Conservation (phyloP, 2,329 filamentous ascomycete genomes). For the Chaetothyriales sp. region DNA sequence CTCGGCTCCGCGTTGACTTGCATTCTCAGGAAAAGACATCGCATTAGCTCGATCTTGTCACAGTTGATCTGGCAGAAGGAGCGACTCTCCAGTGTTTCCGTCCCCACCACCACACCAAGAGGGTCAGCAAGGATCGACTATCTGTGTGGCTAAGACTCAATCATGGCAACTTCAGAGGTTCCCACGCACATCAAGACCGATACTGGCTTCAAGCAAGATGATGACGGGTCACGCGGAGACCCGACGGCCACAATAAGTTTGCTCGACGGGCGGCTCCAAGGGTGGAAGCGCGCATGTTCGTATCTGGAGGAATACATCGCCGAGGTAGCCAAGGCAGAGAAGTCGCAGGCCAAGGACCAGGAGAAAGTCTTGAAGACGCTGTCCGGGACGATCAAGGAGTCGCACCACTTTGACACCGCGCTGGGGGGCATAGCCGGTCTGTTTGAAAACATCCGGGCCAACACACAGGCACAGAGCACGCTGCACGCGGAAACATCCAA, state of each 20-base stretch:
- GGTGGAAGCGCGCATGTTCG: conserved; percentile 87
- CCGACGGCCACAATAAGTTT: conserved; percentile 60
- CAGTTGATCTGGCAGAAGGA: neutral
- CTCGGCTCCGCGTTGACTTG: neutral
- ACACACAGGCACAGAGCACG: conserved; percentile 77
- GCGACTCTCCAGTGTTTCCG: neutral
- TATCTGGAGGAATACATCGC: conserved; percentile 83
- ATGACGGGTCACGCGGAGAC: conserved; percentile 46
- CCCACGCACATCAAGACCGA: neutral
- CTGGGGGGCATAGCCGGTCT: conserved; percentile 76
- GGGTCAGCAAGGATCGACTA: neutral
- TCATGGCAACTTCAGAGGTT: neutral
- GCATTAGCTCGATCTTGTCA: neutral
- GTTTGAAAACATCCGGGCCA: conserved; percentile 86
- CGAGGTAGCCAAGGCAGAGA: conserved; percentile 74
- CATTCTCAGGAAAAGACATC: neutral
- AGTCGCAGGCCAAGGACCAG: conserved; percentile 78
- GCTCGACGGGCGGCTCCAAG: conserved; percentile 72
- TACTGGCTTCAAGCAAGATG: conserved; percentile 25
- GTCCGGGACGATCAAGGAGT: conserved; percentile 69
- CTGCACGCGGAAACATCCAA: conserved; percentile 84
- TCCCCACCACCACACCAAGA: neutral
- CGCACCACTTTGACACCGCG: conserved; percentile 81
- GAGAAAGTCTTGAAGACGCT: conserved; percentile 90
- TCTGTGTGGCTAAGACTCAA: neutral